phyloP scores from a whole-genome alignment of 2,329 filamentous ascomycete genomes.

The Aureobasidium subglaciale region DNA sequence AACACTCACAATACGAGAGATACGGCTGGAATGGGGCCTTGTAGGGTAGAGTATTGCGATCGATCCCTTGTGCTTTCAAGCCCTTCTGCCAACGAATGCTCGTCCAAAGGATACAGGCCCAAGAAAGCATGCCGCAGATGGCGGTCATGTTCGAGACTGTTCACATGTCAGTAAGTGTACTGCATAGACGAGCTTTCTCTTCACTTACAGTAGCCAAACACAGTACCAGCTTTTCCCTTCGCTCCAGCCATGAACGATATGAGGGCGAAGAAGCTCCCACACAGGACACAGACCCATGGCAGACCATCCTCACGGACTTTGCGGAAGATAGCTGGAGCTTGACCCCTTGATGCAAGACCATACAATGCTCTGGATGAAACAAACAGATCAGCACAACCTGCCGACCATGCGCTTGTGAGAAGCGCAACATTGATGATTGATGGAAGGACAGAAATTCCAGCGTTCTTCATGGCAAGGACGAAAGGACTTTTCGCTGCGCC shows the following conservation, averaged over 20 bases:
- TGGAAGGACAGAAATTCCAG: constrained; percentile 58
- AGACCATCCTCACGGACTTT: constrained; percentile 20
- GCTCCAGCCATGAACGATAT: constrained; percentile 2
- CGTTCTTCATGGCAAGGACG: constrained; percentile 61
- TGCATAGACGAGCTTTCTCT: too few relatives aligned
- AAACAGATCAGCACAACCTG: constrained; percentile 58
- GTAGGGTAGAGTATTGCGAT: too few relatives aligned
- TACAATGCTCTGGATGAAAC: constrained; percentile 46
- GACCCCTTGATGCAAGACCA: constrained; percentile 40
- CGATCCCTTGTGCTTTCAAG: too few relatives aligned
- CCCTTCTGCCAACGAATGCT: too few relatives aligned
- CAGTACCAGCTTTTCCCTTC: not conserved
- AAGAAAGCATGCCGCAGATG: too few relatives aligned
- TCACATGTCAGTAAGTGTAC: too few relatives aligned
- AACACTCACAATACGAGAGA: too few relatives aligned
- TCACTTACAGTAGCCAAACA: not conserved
- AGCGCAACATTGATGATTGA: constrained; percentile 69
- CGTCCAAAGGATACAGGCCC: too few relatives aligned
- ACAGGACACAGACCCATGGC: not conserved
- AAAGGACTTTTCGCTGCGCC: constrained; percentile 41
- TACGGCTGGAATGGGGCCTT: too few relatives aligned
- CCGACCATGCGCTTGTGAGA: constrained; percentile 62
- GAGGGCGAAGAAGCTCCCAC: not conserved
- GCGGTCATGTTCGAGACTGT: too few relatives aligned
- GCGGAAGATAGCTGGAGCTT: constrained; percentile 45